Evolutionary conservation across 2,329 filamentous ascomycete species (phyloP), one percentile per base, ranked within the genome.

Genomic region (Cladosporium oxysporum): DNA sequence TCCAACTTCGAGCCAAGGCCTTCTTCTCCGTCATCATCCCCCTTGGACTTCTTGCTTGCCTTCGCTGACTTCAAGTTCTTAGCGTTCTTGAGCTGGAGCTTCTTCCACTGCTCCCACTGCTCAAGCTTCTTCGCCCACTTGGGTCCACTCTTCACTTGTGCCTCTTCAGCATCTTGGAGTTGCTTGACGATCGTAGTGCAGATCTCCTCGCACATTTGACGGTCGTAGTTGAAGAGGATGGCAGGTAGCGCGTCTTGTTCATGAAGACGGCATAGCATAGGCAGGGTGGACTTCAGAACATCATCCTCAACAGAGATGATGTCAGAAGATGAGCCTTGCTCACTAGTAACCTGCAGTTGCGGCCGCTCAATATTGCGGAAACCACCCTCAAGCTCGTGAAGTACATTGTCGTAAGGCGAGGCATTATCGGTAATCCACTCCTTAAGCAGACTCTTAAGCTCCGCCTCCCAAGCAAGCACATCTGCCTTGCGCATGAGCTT

Each of bases 201-300:
- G 31, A 90, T 84, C 11, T 76, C 75, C 75, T 92, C 90, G 71
- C 91, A 93, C 33, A 80, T 76, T 1, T 76, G 76, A 58, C 90
- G 86, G 69, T 93, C 89, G 70, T 91, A 94, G 73, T 91, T 91
- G 81, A 94, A 94, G 1, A 93, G 76, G 14, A 94, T 87, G 0
- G 89, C 90, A 0, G 91, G 91, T 0, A 94, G 81, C 0, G 88
- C 89, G 64, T 86, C 84, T 65, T 87, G 85, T 18, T 82, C 79
- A 58, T 91, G 84, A 0, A 93, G 80, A 35, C 87, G 83, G 18
- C 79, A 82, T 0, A 90, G 79, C 33, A 91, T 77, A 1, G 87
- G 83, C 21, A 90, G 77, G 3, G 84, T 87, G 11, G 83, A 84
- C 26, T 73, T 71, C 33, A 76, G 70, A 12, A 83, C 70, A 44